phyloP scores from a whole-genome alignment of 805 yeast species.

The Limtongia smithiae region DNA sequence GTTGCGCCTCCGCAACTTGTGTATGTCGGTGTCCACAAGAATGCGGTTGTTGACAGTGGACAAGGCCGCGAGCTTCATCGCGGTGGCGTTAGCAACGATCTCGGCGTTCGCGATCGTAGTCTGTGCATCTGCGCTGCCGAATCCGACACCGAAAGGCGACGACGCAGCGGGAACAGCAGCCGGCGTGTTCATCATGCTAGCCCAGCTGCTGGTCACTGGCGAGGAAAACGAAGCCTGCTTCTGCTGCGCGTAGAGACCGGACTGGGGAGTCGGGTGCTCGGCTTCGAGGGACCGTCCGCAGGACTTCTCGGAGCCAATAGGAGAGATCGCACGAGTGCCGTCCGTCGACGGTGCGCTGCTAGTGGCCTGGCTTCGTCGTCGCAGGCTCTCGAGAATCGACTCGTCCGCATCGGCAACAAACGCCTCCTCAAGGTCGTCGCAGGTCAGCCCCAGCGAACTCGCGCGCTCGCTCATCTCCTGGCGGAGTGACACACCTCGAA shows the following conservation, averaged over 20 bases:
- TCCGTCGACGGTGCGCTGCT: too few species aligned
- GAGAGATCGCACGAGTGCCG: conserved; percentile 21
- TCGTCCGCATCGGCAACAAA: background rate
- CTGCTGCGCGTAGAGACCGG: background rate
- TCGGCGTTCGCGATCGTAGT: conserved; percentile 32
- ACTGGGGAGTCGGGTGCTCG: conserved; percentile 4
- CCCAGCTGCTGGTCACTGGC: conserved; percentile 32
- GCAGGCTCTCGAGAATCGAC: background rate
- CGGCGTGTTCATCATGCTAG: conserved; percentile 35
- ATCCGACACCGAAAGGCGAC: conserved; percentile 9
- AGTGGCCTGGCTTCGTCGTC: background rate
- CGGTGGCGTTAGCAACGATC: conserved; percentile 37
- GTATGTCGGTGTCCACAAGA: conserved; percentile 41
- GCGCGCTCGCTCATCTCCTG: too few species aligned
- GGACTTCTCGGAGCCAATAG: conserved; percentile 25
- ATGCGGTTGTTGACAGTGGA: conserved; percentile 60
- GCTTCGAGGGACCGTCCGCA: conserved; percentile 15
- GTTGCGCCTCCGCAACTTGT: conserved; percentile 32
- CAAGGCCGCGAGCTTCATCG: conserved; percentile 63
- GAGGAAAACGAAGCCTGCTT: conserved; percentile 9
- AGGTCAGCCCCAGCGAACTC: background rate
- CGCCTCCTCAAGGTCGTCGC: too few species aligned
- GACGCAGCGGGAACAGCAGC: conserved; percentile 5
- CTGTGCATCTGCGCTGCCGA: conserved; percentile 1
- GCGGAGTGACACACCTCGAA: too few species aligned